Percentiles rank a stretch among this genome's conserved stretches.
These are phyloP conservation scores for Fusarium heterosporum DNA, from an alignment of 2,329 filamentous ascomycete species.

Conservation along the genomic window DNA sequence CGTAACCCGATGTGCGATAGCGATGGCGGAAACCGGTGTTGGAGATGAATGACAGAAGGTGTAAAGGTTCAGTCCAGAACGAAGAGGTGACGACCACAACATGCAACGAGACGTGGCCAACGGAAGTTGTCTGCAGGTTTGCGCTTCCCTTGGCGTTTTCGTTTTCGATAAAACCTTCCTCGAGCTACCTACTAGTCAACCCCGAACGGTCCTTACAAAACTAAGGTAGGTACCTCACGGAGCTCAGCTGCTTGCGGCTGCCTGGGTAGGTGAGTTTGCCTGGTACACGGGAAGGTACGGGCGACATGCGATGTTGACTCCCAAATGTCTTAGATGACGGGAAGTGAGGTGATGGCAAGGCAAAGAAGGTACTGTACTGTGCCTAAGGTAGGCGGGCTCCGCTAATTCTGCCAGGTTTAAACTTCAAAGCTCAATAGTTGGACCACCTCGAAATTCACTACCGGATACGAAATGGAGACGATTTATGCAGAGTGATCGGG, in stretches of 20 bases:
- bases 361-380: background rate
- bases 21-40: conserved; percentile 29
- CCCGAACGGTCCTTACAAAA: background rate
- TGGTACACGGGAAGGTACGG: conserved; percentile 32
- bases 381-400: conserved; percentile 1
- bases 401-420: conserved; percentile 2
- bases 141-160: conserved; percentile 2
- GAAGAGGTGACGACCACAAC: conserved; percentile 32
- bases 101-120: conserved; percentile 40
- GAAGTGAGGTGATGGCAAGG: background rate
- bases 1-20: conserved; percentile 23
- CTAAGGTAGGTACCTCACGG: conserved; percentile 6
- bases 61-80: conserved; percentile 18
- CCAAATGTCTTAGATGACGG: background rate
- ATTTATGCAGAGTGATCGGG: conserved; percentile 12
- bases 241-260: conserved; percentile 14
- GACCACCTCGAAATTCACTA: background rate
- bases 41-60: conserved; percentile 25
- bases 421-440: background rate
- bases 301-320: conserved; percentile 10
- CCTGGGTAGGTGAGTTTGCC: conserved; percentile 10
- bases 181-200: background rate
- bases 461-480: conserved; percentile 3
- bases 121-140: conserved; percentile 30
- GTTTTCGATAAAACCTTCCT: conserved; percentile 26